phyloP scores from a whole-genome alignment of 2,329 filamentous ascomycete genomes.

The Arachnomyces sp. region DNA sequence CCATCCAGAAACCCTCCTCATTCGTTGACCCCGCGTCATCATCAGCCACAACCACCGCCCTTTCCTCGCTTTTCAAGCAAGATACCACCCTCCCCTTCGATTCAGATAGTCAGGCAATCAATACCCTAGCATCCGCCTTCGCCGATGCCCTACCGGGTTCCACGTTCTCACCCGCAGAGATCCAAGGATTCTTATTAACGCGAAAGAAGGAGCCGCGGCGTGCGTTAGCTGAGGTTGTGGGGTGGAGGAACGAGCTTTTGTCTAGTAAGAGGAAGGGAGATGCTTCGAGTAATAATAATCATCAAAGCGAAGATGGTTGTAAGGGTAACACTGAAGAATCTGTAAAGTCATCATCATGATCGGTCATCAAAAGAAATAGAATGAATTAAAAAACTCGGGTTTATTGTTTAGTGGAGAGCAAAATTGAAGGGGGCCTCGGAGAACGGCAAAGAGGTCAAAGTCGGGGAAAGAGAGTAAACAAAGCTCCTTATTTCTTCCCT shows the following conservation, averaged over 20 bases:
- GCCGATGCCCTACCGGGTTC: constrained; percentile 38
- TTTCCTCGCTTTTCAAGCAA: background rate
- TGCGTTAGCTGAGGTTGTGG: constrained; percentile 37
- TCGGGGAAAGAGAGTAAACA: no score
- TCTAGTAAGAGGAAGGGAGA: background rate
- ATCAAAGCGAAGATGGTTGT: no score
- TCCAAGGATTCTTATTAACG: constrained; percentile 45
- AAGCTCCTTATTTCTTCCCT: no score
- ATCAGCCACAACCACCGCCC: background rate
- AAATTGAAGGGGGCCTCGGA: no score
- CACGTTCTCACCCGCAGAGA: constrained; percentile 46
- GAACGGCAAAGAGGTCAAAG: no score
- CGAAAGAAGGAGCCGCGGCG: constrained; percentile 33
- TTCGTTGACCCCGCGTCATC: background rate
- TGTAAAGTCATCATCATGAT: no score
- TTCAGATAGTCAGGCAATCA: constrained; percentile 20
- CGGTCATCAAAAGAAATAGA: no score
- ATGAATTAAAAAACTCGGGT: no score
- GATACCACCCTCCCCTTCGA: background rate
- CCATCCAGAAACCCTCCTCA: no score
- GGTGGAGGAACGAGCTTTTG: constrained; percentile 27
- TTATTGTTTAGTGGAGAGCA: no score
- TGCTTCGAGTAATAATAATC: no score
- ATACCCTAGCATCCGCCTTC: constrained; percentile 38
- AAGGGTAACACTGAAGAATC: no score